Evolutionary conservation across 2,329 filamentous ascomycete genomes (phyloP), one percentile per base, ranked within the genome.

Genomic region (Huntiella omanensis): DNA sequence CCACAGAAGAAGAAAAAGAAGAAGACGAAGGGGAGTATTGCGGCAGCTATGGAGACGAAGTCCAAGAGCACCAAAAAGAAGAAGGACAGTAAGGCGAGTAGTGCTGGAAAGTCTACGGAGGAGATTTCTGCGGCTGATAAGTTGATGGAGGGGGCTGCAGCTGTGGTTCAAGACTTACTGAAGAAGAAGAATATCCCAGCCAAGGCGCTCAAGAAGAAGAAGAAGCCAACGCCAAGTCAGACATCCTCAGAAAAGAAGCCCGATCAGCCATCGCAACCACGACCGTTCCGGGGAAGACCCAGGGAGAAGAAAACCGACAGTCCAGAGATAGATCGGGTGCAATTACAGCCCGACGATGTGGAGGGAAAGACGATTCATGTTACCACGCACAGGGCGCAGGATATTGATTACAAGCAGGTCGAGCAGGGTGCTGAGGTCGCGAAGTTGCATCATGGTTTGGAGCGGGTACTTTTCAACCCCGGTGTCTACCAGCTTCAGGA

Each of bases 401-500:
- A 48, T 2, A 43, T 64, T 4, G 22, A 52, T 2, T 45, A 63
- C 8, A n/a, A 45, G 2, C 58, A 62, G 12, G 52, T 65, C 5
- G 56, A 61, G 39, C 54, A 58, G 19, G 7, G 55, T 60, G 37
- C 55, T 3, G 45, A 53, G 1, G 69, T 75, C 8, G 82, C 85
- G 1, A 62, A 62, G 19, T 65, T 94, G 2, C 67, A 74, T 2
- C 80, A 91, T 57, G 80, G 82, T 5, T 67, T 95, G 32, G 84
- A 93, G 51, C 73, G 86, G 48, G 88, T 92, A n/a, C 65, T 98
- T 2, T 98, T 98, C 70, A 98, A 95, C 56, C 80, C 80, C 2
- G 87, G 91, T 16, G 83, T 95, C 34, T 94, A 95, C 59, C 79
- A 84, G 43, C 71, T 98, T 44, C 87, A 93, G 61, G 91, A 98